phyloP scores from a whole-genome alignment of 176 grass and related monocot genomes.

The Thinopyrum elongatum region DNA sequence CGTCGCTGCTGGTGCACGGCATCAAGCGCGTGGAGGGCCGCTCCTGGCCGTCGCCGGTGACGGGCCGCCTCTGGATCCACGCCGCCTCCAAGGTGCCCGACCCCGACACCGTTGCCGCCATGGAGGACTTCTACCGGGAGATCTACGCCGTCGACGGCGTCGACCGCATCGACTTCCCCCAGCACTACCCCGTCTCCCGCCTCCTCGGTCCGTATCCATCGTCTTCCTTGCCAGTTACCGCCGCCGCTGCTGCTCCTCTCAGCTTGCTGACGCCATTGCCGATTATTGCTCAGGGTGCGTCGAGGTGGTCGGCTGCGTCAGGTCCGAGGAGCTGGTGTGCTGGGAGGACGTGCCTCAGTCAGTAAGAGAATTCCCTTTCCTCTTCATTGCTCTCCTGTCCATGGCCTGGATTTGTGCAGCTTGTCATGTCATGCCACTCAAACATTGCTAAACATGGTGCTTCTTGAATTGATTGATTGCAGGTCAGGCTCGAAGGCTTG shows the following conservation, averaged over 20 bases:
- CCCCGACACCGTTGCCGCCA: slow-evolving; percentile 60
- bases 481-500: slow-evolving; percentile 84
- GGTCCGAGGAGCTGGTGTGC: slow-evolving; percentile 61
- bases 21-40: slow-evolving; percentile 96
- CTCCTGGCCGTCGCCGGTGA: slow-evolving; percentile 84
- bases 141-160: slow-evolving; percentile 79
- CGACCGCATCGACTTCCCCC: slow-evolving; percentile 59
- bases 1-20: slow-evolving; percentile 82
- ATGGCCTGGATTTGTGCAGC: background rate
- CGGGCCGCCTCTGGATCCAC: slow-evolving; percentile 85
- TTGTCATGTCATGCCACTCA: background rate
- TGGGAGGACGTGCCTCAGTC: slow-evolving; percentile 81
- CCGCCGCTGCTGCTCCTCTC: background rate
- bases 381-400: background rate
- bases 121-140: slow-evolving; percentile 88
- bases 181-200: slow-evolving; percentile 80
- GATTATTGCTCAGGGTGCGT: slow-evolving; percentile 50
- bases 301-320: slow-evolving; percentile 78
- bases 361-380: slow-evolving; percentile 9
- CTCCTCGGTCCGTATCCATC: slow-evolving; percentile 49
- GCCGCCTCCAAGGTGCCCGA: slow-evolving; percentile 85
- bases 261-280: background rate
- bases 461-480: background rate
- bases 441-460: background rate
- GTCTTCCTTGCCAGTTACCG: background rate